Base-by-base conservation (phyloP, 2,329 filamentous ascomycete genomes). In the Epichloe glyceriae region DNA sequence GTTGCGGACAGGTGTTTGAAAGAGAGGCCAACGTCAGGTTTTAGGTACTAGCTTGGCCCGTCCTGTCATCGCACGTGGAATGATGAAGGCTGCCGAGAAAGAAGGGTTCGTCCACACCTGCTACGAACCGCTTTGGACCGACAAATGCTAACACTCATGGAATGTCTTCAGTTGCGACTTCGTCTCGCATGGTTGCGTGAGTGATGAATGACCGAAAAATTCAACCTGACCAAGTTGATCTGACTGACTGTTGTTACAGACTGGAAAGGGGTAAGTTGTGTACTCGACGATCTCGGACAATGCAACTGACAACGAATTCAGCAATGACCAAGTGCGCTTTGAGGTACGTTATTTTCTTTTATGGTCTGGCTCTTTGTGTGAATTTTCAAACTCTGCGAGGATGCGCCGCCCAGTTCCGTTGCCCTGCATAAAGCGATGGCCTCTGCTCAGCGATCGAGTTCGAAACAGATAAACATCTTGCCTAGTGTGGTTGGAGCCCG, bases 11-110 rank as follows among this genome's bases (percentile, higher is more conserved):
- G 45, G 2, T 10, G 20, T 3, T 38, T 6, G 20, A 14, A 10
- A 22, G 14, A 47, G 26, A 39, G 20, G 35, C 45, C 30, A 30
- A 47, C 26, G 5, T 26, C 45, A 39, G 19, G 8, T 39, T n/a
- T n/a, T 20, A 47, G 76, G 76, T 52, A 82, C 78, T 47, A 72
- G 72, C 34, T 71, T 85, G 51, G 82, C 82, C 56, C 76, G 82
- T 45, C 82, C 82, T 41, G 75, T 85, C 61, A 83, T 85, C 57
- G 80, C 82, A 51, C 72, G 81, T 50, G 76, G 75, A 4, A 56
- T 60, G 39, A 62, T 70, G 26, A 57, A 57, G 6, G 61, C 56
- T 41, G 68, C 70, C 3, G 33, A 70, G 45, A 51, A 67, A 34
- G 30, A 49, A 37, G 19, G 46, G 46, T 47, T 38, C 14, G 45